Percentiles rank a stretch among this genome's conserved stretches.
Evolutionary conservation across 768 basidiomycete genomes (phyloP).

Genomic region (Naganishia onofrii): DNA sequence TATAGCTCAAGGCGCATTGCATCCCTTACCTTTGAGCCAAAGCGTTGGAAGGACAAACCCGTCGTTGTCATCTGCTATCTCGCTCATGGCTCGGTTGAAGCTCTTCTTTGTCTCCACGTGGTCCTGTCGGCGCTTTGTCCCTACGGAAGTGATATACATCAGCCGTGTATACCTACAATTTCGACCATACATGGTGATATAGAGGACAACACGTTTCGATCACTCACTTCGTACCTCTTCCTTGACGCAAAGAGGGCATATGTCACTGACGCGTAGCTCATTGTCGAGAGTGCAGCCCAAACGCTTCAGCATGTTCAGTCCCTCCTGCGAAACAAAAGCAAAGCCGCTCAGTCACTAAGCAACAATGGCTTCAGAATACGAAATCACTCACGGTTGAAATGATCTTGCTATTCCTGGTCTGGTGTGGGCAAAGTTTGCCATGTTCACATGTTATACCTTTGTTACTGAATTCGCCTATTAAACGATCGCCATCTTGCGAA

Average conservation of each 20-base stretch:
- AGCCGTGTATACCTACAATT: neutral
- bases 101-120: neutral
- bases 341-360: neutral
- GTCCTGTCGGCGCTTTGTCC: neutral
- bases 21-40: constrained; percentile 8
- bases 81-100: constrained; percentile 7
- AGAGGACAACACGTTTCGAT: neutral
- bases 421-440: constrained; percentile 11
- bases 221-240: constrained; percentile 8
- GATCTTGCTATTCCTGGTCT: constrained; percentile 6
- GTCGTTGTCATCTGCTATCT: neutral
- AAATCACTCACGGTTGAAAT: constrained; percentile 22
- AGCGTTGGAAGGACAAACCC: constrained; percentile 2
- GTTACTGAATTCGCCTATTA: neutral
- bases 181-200: neutral
- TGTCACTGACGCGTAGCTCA: constrained; percentile 6
- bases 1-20: neutral
- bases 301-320: neutral
- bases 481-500: neutral
- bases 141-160: neutral
- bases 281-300: constrained; percentile 8
- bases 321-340: neutral
- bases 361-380: neutral
- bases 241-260: constrained; percentile 15
- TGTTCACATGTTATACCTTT: constrained; percentile 13